Conservation (phyloP, 257 asterid species). For the Nicotiana undulata region DNA sequence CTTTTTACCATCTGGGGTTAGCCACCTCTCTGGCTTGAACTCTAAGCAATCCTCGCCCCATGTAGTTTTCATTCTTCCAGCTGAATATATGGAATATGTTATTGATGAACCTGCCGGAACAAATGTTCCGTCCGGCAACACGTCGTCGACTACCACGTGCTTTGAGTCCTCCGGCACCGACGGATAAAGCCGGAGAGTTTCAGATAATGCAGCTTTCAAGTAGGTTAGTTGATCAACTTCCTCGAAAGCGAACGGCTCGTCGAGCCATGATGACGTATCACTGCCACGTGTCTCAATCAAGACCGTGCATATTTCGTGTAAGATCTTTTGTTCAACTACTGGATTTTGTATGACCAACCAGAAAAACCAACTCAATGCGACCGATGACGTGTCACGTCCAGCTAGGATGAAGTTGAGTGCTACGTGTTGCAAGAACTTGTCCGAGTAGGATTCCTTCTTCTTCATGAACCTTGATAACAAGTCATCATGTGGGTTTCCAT, state of each 20-base stretch:
- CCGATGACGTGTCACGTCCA: conserved; percentile 94
- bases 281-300: conserved; percentile 63
- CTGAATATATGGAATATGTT: conserved; percentile 83
- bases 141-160: conserved; percentile 70
- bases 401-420: conserved; percentile 95
- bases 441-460: conserved; percentile 69
- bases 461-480: conserved; percentile 81
- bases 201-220: conserved; percentile 71
- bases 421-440: conserved; percentile 65
- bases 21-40: conserved; percentile 82
- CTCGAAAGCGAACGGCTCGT: conserved; percentile 54
- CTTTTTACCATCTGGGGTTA: conserved; percentile 30
- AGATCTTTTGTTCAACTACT: conserved; percentile 44
- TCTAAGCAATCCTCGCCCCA: conserved; percentile 91
- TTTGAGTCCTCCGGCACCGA: conserved; percentile 93
- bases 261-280: conserved; percentile 38
- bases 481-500: conserved; percentile 58
- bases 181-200: conserved; percentile 75
- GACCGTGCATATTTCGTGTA: conserved; percentile 51
- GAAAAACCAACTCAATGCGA: conserved; percentile 89
- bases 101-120: conserved; percentile 84
- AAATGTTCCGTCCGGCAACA: conserved; percentile 76
- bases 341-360: conserved; percentile 73
- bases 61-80: conserved; percentile 67
- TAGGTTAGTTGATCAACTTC: conserved; percentile 71